phyloP scores from a whole-genome alignment of 345 rosid species.

The Populus simonii region DNA sequence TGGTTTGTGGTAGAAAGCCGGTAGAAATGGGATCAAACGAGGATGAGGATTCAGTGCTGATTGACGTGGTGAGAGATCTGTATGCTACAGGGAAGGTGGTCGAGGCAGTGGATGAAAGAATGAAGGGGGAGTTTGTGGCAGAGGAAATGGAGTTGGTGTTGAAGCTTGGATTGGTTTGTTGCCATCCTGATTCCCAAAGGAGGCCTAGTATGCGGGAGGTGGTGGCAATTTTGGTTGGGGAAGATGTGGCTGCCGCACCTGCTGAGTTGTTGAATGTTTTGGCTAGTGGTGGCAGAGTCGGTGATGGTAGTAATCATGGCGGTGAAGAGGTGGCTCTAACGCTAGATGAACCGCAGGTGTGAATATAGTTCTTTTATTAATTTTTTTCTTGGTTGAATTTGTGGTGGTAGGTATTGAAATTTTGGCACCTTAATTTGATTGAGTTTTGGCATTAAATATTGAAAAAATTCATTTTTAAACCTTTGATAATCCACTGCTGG shows the following conservation, averaged over 20 bases:
- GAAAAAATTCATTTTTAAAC: not conserved
- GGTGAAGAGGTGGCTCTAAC: slow-evolving; percentile 4
- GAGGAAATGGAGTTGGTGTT: slow-evolving; percentile 63
- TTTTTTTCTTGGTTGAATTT: not conserved
- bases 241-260: slow-evolving; percentile 37
- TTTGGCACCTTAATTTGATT: not conserved
- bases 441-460: not conserved
- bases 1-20: slow-evolving; percentile 73
- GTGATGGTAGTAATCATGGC: not conserved
- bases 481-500: too few species aligned
- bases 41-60: slow-evolving; percentile 56
- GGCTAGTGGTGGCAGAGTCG: slow-evolving; percentile 20
- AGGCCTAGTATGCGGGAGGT: slow-evolving; percentile 77
- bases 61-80: slow-evolving; percentile 70
- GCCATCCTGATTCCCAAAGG: slow-evolving; percentile 65
- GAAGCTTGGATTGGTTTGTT: slow-evolving; percentile 84
- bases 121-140: slow-evolving; percentile 39
- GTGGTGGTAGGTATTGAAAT: not conserved
- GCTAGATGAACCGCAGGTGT: not conserved
- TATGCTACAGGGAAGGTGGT: slow-evolving; percentile 46
- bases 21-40: slow-evolving; percentile 42
- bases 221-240: slow-evolving; percentile 49
- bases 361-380: slow-evolving; percentile 1
- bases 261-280: slow-evolving; percentile 37
- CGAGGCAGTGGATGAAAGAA: slow-evolving; percentile 59